Percentiles rank a stretch among this genome's conserved stretches.
Conservation (phyloP, 768 basidiomycete genomes). For the Lactarius hengduanensis region DNA sequence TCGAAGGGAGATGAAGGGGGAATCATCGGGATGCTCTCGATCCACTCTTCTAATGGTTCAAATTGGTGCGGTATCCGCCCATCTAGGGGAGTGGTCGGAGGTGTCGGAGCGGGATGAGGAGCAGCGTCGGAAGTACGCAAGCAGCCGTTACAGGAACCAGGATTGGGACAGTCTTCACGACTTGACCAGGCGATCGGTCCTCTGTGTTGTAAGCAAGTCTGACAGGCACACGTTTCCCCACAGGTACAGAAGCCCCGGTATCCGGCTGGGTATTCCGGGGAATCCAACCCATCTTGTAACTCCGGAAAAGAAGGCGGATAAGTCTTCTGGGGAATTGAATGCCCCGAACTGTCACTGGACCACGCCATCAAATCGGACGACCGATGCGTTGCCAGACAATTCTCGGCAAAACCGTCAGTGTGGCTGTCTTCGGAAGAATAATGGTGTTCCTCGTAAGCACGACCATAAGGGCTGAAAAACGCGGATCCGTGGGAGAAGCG, state of each 20-base stretch:
- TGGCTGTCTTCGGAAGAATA: conserved; percentile 37
- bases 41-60: conserved; percentile 29
- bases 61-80: conserved; percentile 25
- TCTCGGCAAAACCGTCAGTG: conserved; percentile 16
- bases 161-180: conserved; percentile 22
- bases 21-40: conserved; percentile 24
- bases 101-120: conserved; percentile 28
- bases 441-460: conserved; percentile 54
- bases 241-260: conserved; percentile 26
- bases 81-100: conserved; percentile 28
- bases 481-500: conserved; percentile 44
- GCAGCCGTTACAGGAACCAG: conserved; percentile 24
- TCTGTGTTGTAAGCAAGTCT: conserved; percentile 26
- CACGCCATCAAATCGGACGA: conserved; percentile 22
- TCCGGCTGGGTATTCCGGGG: conserved; percentile 21
- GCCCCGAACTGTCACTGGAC: conserved; percentile 24
- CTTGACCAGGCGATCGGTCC: conserved; percentile 26
- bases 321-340: conserved; percentile 12
- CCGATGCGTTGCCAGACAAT: conserved; percentile 8
- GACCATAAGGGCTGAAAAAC: conserved; percentile 64
- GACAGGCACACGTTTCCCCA: conserved; percentile 26
- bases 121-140: conserved; percentile 18
- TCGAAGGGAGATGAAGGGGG: conserved; percentile 18
- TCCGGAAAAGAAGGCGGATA: conserved; percentile 15
- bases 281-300: conserved; percentile 18